Percentiles rank a stretch among this genome's conserved stretches.
Conservation (phyloP, 2,329 filamentous ascomycete genomes). For the Penicillium brevicompactum region DNA sequence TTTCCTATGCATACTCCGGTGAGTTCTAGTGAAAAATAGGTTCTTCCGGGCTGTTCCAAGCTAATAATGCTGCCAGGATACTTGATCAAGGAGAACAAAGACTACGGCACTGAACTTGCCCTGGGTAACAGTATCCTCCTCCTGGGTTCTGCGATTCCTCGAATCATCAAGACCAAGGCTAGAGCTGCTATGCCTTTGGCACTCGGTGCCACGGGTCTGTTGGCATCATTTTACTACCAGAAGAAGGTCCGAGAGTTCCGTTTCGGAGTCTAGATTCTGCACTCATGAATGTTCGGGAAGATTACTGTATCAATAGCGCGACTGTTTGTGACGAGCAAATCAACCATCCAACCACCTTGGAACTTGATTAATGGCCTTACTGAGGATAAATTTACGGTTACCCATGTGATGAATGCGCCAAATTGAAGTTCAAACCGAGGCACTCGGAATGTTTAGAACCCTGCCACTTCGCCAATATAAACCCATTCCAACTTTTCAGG, state of each 20-base stretch:
- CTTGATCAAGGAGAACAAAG: slow-evolving; percentile 22
- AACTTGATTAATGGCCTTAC: background rate
- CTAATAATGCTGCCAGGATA: slow-evolving; percentile 7
- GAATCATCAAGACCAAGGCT: slow-evolving; percentile 16
- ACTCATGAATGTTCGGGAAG: background rate
- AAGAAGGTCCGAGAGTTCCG: slow-evolving; percentile 7
- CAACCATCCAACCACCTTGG: too few relatives aligned
- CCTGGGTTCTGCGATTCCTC: slow-evolving; percentile 13
- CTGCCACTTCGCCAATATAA: too few relatives aligned
- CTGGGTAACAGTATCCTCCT: slow-evolving; percentile 21
- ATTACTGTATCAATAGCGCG: background rate
- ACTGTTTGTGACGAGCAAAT: background rate
- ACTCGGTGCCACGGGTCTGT: slow-evolving; percentile 8
- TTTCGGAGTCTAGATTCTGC: slow-evolving; percentile 1
- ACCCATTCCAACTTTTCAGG: too few relatives aligned
- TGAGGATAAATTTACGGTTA: background rate
- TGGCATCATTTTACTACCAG: slow-evolving; percentile 6
- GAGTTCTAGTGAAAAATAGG: background rate
- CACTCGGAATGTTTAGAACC: too few relatives aligned
- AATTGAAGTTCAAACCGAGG: background rate
- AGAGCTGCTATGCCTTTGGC: slow-evolving; percentile 17
- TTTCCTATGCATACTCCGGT: slow-evolving; percentile 21
- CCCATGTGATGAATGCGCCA: background rate
- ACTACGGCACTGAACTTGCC: slow-evolving; percentile 23
- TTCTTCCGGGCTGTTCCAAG: background rate